Evolutionary conservation across 768 basidiomycete species (phyloP), one percentile per base, ranked within the genome.

Genomic region (Gautieria morchelliformis): DNA sequence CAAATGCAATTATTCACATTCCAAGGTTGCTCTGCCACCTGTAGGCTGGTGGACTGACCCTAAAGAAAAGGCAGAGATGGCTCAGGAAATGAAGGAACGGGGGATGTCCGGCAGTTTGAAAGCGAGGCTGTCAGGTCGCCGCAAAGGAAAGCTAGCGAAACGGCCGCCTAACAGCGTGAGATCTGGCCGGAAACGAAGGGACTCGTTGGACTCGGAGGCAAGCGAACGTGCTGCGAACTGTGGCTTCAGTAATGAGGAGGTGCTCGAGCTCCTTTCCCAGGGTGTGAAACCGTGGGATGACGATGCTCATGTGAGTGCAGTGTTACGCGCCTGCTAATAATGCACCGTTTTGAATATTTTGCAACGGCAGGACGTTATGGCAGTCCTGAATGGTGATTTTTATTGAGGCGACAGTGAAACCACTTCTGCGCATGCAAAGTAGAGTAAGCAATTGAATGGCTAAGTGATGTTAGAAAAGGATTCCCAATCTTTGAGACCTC

Each of bases 201-300:
- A 56, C 63, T 37, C 56, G 61, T 39, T 27, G 62, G 56, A 32
- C 20, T n/a, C 46, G 50, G 41, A 22, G 11, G 56, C 39, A 24
- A n/a, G n/a, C 40, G 20, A 56, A 44, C 47, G 32, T 20, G 63
- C 63, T 14, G 39, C 53, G 14, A 70, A 72, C 45, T 52, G 46
- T 12, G 72, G 71, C 5, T 74, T 73, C 63, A 70, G 71, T 8
- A 58, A 69, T 3, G 68, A 67, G 33, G 63, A 74, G 10, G 59
- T 69, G 47, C 58, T 68, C 1, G 75, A 74, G 52, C 65, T 75
- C 12, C 10, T 71, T 11, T 64, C 52, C 35, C 69, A 75, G 3
- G 74, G 74, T 1, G 71, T 77, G 3, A 77, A 70, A 52, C 74
- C 76, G 6, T 76, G 75, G 74, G 75, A 78, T 10, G 72, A 74